Evolutionary conservation across 371 early-diverging fungal genomes (phyloP), one percentile per base, ranked within the genome.

Genomic region (Catenaria anguillulae): DNA sequence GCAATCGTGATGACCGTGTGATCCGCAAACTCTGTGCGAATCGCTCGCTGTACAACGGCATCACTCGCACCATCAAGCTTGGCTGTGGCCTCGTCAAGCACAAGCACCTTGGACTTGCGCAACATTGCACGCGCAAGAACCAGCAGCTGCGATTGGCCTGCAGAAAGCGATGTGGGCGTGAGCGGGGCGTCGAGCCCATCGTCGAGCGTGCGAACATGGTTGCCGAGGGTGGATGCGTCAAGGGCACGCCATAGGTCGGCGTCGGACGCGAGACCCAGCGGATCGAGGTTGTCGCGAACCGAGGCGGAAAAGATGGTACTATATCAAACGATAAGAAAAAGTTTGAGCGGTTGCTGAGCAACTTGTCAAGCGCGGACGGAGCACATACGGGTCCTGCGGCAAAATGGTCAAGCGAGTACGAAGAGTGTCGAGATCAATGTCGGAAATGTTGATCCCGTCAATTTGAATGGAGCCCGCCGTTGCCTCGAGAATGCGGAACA

Each of bases 281-380:
- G 94, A 76, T 94, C 52, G 66, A 93, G 70, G 64, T 85, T 87
- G 23, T 78, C 75, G 33, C 81, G 66, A 8, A 78, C 48, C 0
- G 71, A 75, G 58, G 82, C 93, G n/a, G n/a, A n/a, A n/a, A n/a
- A n/a, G n/a, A n/a, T n/a, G n/a, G n/a, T n/a, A n/a, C n/a, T n/a
- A n/a, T n/a, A n/a, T n/a, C n/a, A n/a, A n/a, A n/a, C n/a, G n/a
- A n/a, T n/a, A n/a, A n/a, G n/a, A n/a, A n/a, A n/a, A n/a, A n/a
- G n/a, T n/a, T n/a, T n/a, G n/a, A n/a, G n/a, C n/a, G n/a, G n/a
- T n/a, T n/a, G n/a, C n/a, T n/a, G n/a, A n/a, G n/a, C n/a, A n/a
- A n/a, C n/a, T n/a, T n/a, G 23, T 76, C 92, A 94, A 34, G 94
- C 71, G 29, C 90, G 86, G 17, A 93, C 92, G 63, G 94, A 95